These are phyloP conservation scores for Turnera subulata DNA, from an alignment of 345 rosid genomes.

Conservation along the genomic window DNA sequence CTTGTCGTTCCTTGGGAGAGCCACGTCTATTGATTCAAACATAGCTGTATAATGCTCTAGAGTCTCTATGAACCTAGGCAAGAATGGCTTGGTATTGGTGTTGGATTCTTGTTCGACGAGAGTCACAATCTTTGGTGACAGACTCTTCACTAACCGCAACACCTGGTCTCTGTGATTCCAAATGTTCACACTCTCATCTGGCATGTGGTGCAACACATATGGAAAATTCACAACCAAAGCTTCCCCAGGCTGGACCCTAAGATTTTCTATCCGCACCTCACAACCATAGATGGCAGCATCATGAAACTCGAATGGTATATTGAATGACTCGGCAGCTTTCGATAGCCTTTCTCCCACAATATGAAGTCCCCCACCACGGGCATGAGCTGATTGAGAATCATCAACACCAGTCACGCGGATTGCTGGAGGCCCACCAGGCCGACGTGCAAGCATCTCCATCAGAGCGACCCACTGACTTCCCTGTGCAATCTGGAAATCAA, in stretches of 20 bases:
- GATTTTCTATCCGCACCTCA: conserved; percentile 56
- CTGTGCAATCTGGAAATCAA: conserved; percentile 86
- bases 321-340: conserved; percentile 41
- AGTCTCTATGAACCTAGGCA: conserved; percentile 54
- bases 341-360: conserved; percentile 60
- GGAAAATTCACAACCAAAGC: conserved; percentile 90
- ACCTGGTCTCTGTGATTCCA: conserved; percentile 76
- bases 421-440: conserved; percentile 64
- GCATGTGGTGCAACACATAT: conserved; percentile 88
- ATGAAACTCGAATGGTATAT: conserved; percentile 75
- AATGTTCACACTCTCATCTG: conserved; percentile 88
- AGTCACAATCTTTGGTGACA: conserved; percentile 70
- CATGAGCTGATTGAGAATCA: conserved; percentile 80
- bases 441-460: conserved; percentile 53
- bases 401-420: conserved; percentile 85
- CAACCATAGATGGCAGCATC: conserved; percentile 70
- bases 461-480: conserved; percentile 75
- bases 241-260: conserved; percentile 56
- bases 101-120: conserved; percentile 81
- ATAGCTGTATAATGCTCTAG: conserved; percentile 71
- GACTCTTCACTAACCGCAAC: conserved; percentile 73
- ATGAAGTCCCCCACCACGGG: conserved; percentile 90
- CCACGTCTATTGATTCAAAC: conserved; percentile 75
- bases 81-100: conserved; percentile 75
- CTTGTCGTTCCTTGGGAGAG: conserved; percentile 49